phyloP scores from a whole-genome alignment of 495 filamentous ascomycete species.

The Penicillium cosmopolitanum region DNA sequence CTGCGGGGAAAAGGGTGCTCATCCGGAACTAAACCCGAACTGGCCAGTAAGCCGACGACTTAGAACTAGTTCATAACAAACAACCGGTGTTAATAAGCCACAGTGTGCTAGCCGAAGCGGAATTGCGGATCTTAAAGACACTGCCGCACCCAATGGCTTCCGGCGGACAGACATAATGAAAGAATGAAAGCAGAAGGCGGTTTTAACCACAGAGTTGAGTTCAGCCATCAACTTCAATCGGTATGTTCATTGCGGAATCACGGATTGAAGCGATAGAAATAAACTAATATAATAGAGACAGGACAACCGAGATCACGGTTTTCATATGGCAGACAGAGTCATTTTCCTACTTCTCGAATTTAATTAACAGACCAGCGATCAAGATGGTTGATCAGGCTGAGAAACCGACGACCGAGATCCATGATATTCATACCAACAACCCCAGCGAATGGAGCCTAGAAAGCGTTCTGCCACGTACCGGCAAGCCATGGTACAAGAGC shows the following conservation, averaged over 20 bases:
- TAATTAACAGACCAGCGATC: background rate
- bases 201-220: background rate
- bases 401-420: constrained; percentile 1
- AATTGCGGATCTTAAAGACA: background rate
- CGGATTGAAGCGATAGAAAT: background rate
- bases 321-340: background rate
- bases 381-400: constrained; percentile 3
- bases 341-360: background rate
- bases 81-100: background rate
- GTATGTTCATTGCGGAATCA: constrained; percentile 7
- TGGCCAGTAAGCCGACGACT: background rate
- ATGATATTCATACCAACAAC: background rate
- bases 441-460: constrained; percentile 13
- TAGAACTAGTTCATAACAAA: background rate
- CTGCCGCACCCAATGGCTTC: background rate
- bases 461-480: constrained; percentile 5
- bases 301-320: background rate
- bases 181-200: background rate
- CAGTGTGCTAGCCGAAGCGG: background rate
- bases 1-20: background rate
- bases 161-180: background rate
- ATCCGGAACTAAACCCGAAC: constrained; percentile 1
- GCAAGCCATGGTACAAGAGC: constrained; percentile 18
- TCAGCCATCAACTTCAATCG: background rate
- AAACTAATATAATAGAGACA: background rate